phyloP scores from a whole-genome alignment of 257 asterid genomes.

The Knoxia roxburghii region DNA sequence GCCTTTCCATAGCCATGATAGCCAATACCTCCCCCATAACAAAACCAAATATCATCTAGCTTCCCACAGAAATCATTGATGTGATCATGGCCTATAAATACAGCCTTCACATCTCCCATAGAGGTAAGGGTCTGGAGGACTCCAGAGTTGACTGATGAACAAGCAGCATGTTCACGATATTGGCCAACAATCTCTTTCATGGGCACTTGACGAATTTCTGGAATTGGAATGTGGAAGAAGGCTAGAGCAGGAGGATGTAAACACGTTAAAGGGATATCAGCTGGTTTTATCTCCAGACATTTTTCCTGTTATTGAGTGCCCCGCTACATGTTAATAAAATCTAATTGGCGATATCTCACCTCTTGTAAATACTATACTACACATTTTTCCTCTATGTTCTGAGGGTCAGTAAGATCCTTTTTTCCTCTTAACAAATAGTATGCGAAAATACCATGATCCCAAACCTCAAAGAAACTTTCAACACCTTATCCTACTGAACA shows the following conservation, averaged over 20 bases:
- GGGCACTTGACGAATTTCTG: conserved; percentile 78
- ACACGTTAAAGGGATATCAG: conserved; percentile 3
- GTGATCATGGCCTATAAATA: conserved; percentile 90
- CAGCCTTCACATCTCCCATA: conserved; percentile 80
- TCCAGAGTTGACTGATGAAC: conserved; percentile 62
- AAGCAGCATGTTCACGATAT: conserved; percentile 56
- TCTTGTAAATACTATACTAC: not conserved
- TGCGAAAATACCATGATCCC: not conserved
- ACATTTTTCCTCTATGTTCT: not conserved
- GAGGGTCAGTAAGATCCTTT: too few relatives aligned
- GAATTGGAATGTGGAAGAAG: conserved; percentile 95
- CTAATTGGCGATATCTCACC: conserved; percentile 20
- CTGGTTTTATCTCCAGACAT: conserved; percentile 21
- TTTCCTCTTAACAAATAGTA: not conserved
- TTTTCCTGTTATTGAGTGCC: conserved; percentile 52
- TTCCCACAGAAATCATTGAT: conserved; percentile 83
- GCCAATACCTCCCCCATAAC: conserved; percentile 94
- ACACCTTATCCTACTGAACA: not conserved
- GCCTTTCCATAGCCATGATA: conserved; percentile 88
- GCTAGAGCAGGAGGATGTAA: conserved; percentile 49
- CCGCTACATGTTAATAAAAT: conserved; percentile 49
- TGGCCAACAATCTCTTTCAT: conserved; percentile 49
- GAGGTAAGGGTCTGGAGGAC: conserved; percentile 60
- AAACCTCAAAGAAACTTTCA: not conserved
- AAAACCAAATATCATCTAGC: conserved; percentile 70